These are phyloP conservation scores for Boletus mariae DNA, from an alignment of 1,284 basidiomycete genomes.

Conservation along the genomic window DNA sequence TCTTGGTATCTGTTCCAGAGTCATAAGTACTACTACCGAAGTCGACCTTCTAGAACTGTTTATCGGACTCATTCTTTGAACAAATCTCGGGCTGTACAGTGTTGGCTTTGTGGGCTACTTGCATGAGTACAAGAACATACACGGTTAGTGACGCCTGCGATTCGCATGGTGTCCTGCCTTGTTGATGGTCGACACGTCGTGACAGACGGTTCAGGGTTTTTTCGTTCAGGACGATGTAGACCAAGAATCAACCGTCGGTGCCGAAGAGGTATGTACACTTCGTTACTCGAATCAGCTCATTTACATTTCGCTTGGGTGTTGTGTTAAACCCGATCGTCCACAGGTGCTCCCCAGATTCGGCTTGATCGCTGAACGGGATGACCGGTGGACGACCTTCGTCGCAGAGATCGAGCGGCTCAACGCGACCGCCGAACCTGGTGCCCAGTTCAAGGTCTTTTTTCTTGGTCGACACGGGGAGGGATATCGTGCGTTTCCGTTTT, in stretches of 20 bases:
- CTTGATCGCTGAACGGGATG: slow-evolving; percentile 46
- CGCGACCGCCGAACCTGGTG: slow-evolving; percentile 33
- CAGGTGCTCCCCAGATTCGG: slow-evolving; percentile 64
- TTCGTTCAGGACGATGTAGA: slow-evolving; percentile 21
- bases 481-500: slow-evolving; percentile 34
- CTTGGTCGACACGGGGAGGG: slow-evolving; percentile 74
- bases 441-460: slow-evolving; percentile 61
- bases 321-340: not conserved
- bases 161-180: not conserved
- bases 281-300: not conserved
- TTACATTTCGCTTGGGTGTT: not conserved
- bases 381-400: slow-evolving; percentile 54
- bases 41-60: no score
- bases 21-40: no score
- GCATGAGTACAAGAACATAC: slow-evolving; percentile 12
- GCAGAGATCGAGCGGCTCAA: slow-evolving; percentile 46
- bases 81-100: not conserved
- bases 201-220: slow-evolving; percentile 21
- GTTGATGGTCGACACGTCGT: not conserved
- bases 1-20: no score
- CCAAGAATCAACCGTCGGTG: not conserved
- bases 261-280: slow-evolving; percentile 9
- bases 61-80: not conserved
- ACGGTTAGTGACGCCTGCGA: slow-evolving; percentile 7
- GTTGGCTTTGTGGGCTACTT: not conserved